Evolutionary conservation across 768 basidiomycete species (phyloP), one percentile per base, ranked within the genome.

Genomic region (Holtermannia corniformis): DNA sequence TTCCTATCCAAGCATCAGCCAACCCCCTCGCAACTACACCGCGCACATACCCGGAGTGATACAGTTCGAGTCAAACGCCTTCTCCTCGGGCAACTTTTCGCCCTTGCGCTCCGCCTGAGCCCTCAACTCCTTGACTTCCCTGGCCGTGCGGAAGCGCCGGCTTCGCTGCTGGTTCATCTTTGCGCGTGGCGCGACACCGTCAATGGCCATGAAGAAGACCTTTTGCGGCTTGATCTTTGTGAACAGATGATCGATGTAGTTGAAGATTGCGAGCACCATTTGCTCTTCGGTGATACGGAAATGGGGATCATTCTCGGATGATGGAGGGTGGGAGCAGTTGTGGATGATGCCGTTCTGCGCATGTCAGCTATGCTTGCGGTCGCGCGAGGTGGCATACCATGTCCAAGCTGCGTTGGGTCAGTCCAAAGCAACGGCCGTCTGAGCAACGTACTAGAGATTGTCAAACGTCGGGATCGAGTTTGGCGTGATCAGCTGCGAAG

Each of bases 121-220:
- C 54, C 84, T 76, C 28, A 86, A 75, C 71, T 97, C 90, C 61
- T 79, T 84, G 2, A 85, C 87, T 72, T 96, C 93, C 74, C 86
- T 89, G 5, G 92, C 92, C 0, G 92, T 90, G 51, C 93, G 78
- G 76, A 97, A 99, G 44, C 92, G 82, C 37, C 93, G 78, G 68
- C 86, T 84, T 19, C 93, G 83, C 68, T 97, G 93, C 73, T 97
- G 93, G 70, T 99, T 99, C 93, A 96, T 95, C 79, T 99, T 97
- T 27, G 93, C 93, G 44, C 93, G 78, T 3, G 93, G 93, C 0
- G 93, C 93, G 13, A 96, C 92, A 45, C 93, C 93, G 70, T 97
- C 95, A 44, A 99, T 85, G 22, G 93, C 95, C 86, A 99, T 93
- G 74, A 95, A 97, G 73, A 97, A 96, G 12, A 95, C 76, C 68